phyloP scores from a whole-genome alignment of 1,284 basidiomycete species.

The Bondarzewia mesenterica region DNA sequence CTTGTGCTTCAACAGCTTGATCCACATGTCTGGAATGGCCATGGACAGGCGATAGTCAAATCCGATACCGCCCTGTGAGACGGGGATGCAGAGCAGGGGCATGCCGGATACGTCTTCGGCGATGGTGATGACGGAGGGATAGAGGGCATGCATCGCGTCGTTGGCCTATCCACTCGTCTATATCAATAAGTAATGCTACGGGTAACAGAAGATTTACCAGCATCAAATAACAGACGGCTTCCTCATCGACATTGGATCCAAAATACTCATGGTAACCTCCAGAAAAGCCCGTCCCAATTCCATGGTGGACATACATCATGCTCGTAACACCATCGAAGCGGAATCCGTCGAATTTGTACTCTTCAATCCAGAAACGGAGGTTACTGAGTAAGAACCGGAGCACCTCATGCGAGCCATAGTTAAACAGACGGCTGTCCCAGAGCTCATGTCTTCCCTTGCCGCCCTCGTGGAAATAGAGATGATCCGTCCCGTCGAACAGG shows the following conservation, averaged over 20 bases:
- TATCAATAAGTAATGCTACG: background rate
- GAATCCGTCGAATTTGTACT: conserved; percentile 95
- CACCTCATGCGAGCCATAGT: conserved; percentile 93
- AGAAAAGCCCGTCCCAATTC: conserved; percentile 95
- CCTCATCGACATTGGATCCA: conserved; percentile 76
- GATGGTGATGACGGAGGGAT: conserved; percentile 81
- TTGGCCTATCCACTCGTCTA: conserved; percentile 85
- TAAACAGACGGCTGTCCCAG: conserved; percentile 96
- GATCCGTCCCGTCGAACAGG: conserved; percentile 92
- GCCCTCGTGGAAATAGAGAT: conserved; percentile 96
- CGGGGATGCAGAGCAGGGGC: conserved; percentile 86
- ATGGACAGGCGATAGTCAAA: conserved; percentile 98
- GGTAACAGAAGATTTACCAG: conserved; percentile 51
- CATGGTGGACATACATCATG: conserved; percentile 98
- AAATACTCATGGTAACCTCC: conserved; percentile 99
- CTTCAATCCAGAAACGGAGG: conserved; percentile 91
- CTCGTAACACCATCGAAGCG: conserved; percentile 97
- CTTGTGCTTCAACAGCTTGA: conserved; percentile 95
- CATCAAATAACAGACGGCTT: conserved; percentile 95
- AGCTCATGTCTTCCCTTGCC: conserved; percentile 87
- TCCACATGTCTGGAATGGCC: conserved; percentile 99
- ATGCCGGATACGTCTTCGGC: conserved; percentile 98
- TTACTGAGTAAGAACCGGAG: conserved; percentile 93
- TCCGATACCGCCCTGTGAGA: conserved; percentile 81
- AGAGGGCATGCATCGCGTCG: conserved; percentile 77